phyloP scores from a whole-genome alignment of 495 filamentous ascomycete genomes.

The Pseudevernia furfuracea region DNA sequence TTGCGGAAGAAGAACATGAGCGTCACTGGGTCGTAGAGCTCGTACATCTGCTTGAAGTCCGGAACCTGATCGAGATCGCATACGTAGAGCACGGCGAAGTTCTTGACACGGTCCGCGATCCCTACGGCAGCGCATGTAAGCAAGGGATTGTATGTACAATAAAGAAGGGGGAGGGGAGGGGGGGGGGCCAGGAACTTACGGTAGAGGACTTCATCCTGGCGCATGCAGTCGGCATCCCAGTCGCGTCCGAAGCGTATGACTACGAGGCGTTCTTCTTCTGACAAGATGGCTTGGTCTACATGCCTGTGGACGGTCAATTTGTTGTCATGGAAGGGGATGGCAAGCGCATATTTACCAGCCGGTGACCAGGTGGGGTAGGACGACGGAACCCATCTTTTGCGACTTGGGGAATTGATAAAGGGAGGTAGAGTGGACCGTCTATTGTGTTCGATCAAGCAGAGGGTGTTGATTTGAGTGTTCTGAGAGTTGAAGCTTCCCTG shows the following conservation, averaged over 20 bases:
- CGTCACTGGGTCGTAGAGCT: constrained; percentile 64
- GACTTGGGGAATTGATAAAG: too few relatives aligned
- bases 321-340: constrained; percentile 52
- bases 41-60: constrained; percentile 91
- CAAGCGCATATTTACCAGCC: constrained; percentile 98
- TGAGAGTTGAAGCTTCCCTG: background rate
- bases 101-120: constrained; percentile 78
- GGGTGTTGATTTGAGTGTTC: constrained; percentile 13
- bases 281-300: constrained; percentile 27
- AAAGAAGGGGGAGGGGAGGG: constrained; percentile 1
- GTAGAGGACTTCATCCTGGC: constrained; percentile 90
- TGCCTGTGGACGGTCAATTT: constrained; percentile 4
- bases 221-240: constrained; percentile 71
- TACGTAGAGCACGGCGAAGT: constrained; percentile 91
- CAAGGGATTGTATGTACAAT: background rate
- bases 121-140: constrained; percentile 21
- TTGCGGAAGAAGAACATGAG: constrained; percentile 95
- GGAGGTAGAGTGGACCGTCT: background rate
- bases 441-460: background rate
- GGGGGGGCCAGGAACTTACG: constrained; percentile 46
- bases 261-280: constrained; percentile 92
- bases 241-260: constrained; percentile 89
- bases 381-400: constrained; percentile 71
- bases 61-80: constrained; percentile 95
- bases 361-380: constrained; percentile 83